Percentiles rank a stretch among this genome's conserved stretches.
phyloP scores from a whole-genome alignment of 495 filamentous ascomycete genomes.

The Tuber microsphaerosporum region DNA sequence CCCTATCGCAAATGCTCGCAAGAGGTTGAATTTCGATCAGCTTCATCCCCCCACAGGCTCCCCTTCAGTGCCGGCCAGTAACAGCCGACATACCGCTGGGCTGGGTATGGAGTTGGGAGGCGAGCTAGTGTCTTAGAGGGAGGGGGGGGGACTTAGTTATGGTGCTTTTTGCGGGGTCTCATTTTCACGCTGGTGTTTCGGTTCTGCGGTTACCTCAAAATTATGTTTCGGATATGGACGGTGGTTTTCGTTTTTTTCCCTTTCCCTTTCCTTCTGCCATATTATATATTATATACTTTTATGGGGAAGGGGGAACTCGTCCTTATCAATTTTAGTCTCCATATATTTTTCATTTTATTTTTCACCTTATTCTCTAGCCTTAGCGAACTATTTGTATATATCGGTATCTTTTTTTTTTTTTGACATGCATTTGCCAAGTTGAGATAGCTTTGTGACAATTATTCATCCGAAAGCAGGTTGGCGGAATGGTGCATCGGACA shows the following conservation, averaged over 20 bases:
- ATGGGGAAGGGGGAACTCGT: slow-evolving; percentile 20
- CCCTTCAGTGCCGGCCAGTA: slow-evolving; percentile 41
- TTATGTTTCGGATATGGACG: slow-evolving; percentile 24
- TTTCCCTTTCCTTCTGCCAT: slow-evolving; percentile 16
- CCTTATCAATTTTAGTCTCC: neutral
- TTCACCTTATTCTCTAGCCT: neutral
- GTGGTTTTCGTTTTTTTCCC: slow-evolving; percentile 29
- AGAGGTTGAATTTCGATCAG: slow-evolving; percentile 61
- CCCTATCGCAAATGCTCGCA: slow-evolving; percentile 46
- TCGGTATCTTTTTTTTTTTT: neutral
- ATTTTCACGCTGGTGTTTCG: slow-evolving; percentile 36
- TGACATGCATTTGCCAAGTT: neutral
- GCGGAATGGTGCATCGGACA: neutral
- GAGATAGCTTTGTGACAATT: neutral
- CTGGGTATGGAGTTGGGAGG: slow-evolving; percentile 56
- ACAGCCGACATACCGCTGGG: slow-evolving; percentile 38
- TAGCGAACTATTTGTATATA: neutral
- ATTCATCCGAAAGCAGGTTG: neutral
- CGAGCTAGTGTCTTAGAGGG: slow-evolving; percentile 47
- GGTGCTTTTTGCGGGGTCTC: slow-evolving; percentile 29
- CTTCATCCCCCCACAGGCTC: slow-evolving; percentile 50
- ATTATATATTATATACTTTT: slow-evolving; percentile 22
- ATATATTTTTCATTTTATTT: neutral
- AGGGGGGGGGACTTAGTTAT: slow-evolving; percentile 11
- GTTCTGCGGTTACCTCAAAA: slow-evolving; percentile 27